These are phyloP conservation scores for Nakazawaea ambrosiae DNA, from an alignment of 805 yeast genomes.

Conservation along the genomic window DNA sequence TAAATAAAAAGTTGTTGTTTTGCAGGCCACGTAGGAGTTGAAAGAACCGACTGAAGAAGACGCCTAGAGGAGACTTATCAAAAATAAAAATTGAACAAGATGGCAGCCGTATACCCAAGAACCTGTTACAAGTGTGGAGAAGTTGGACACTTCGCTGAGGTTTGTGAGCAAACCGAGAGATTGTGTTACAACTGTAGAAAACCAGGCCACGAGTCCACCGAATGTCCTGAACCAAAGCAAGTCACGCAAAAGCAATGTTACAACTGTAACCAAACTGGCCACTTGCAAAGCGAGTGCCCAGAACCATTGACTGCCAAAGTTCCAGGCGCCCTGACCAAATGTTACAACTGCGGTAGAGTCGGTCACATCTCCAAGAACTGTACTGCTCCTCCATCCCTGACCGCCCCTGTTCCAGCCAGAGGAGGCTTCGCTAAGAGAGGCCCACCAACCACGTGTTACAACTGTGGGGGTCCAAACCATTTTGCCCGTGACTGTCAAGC, in stretches of 20 bases:
- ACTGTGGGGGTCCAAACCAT: slow-evolving; percentile 91
- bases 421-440: slow-evolving; percentile 14
- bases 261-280: slow-evolving; percentile 90
- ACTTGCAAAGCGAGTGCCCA: slow-evolving; percentile 80
- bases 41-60: too few species aligned
- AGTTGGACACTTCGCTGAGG: slow-evolving; percentile 85
- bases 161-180: slow-evolving; percentile 77
- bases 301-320: slow-evolving; percentile 32
- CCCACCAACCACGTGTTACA: slow-evolving; percentile 63
- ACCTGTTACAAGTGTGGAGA: slow-evolving; percentile 91
- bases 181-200: slow-evolving; percentile 89
- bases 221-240: slow-evolving; percentile 85
- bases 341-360: slow-evolving; percentile 70
- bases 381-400: too few species aligned
- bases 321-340: slow-evolving; percentile 35
- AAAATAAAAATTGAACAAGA: too few species aligned
- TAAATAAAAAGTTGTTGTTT: too few species aligned
- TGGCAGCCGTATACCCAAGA: slow-evolving; percentile 37
- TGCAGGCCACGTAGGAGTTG: too few species aligned
- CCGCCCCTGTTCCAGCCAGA: slow-evolving; percentile 11
- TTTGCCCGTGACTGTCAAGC: slow-evolving; percentile 86
- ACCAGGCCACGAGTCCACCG: slow-evolving; percentile 85
- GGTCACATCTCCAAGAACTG: slow-evolving; percentile 86
- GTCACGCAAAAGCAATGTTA: slow-evolving; percentile 83
- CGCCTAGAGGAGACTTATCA: too few species aligned